Conservation (phyloP, 176 grass and related monocot species). For the Rhipidocladum racemiflorum region DNA sequence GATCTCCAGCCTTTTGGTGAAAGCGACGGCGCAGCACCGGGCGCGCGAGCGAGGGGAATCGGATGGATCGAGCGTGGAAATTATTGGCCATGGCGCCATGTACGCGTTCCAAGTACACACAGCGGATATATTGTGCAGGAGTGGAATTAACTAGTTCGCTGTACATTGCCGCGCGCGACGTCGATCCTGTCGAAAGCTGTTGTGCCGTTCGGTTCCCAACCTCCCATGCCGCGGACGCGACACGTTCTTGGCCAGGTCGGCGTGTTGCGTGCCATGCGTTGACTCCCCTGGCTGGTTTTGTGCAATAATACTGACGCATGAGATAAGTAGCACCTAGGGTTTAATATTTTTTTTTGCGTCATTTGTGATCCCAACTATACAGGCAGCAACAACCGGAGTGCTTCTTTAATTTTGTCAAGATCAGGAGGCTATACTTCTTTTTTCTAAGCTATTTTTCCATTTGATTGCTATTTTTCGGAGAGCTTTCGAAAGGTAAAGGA, state of each 20-base stretch:
- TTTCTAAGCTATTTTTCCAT: not conserved
- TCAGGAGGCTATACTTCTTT: not conserved
- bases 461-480: not conserved
- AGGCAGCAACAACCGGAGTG: not conserved
- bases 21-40: slow-evolving; percentile 28
- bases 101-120: not conserved
- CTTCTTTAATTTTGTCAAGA: not conserved
- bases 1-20: slow-evolving; percentile 38
- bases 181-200: not conserved
- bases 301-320: no score
- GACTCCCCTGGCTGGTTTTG: no score
- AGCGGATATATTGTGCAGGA: not conserved
- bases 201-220: not conserved
- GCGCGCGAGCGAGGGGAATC: not conserved
- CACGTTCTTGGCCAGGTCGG: not conserved
- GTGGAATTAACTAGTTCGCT: not conserved
- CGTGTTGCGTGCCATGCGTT: not conserved
- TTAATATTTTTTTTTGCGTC: no score
- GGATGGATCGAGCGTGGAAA: not conserved
- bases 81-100: not conserved
- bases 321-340: no score
- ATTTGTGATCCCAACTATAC: not conserved
- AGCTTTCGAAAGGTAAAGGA: not conserved
- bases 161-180: not conserved
- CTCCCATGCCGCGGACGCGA: not conserved